Evolutionary conservation across 2,329 filamentous ascomycete genomes (phyloP), one percentile per base, ranked within the genome.

Genomic region (Bipolaris bicolor): DNA sequence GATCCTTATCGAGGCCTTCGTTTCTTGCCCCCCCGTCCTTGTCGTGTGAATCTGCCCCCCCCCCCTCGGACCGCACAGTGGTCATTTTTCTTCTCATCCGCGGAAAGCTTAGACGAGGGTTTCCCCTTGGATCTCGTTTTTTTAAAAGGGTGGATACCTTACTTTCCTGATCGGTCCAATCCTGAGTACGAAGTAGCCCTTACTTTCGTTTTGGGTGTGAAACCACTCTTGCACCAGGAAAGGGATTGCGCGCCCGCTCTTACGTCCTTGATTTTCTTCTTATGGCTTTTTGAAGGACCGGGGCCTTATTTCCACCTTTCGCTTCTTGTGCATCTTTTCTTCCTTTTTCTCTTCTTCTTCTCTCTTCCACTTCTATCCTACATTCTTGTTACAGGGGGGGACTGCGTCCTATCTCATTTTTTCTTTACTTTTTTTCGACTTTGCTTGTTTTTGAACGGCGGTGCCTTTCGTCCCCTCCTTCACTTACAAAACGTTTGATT

Each of bases 121-220:
- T 43, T 3, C 3, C 20, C 31, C 26, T 36, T 36, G 16, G 33
- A 53, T 66, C 70, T 29, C 9, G 6, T 7, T 26, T 29, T 24
- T n/a, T 34, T 67, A 1, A 5, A 5, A 24, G 71, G 63, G 69
- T 72, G 61, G 70, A 64, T 67, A 66, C 69, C 63, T 52, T 54
- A 34, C 43, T 52, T 24, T 24, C n/a, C n/a, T 3, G 22, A 18
- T 47, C 40, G 16, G 55, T 33, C 44, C 43, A 36, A 57, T 53
- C 44, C 31, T 10, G 9, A 29, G 26, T 55, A 54, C 43, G 53
- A 36, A 36, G 36, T 29, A 48, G 43, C 24, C n/a, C n/a, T n/a
- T n/a, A n/a, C 24, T 24, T 55, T 57, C 49, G 44, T 47, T 47
- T 33, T 60, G 49, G 49, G 64, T 55, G 67, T 71, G 69, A 70